phyloP scores from a whole-genome alignment of 108 stramenopile genomes.

The Cyclotella atomus region DNA sequence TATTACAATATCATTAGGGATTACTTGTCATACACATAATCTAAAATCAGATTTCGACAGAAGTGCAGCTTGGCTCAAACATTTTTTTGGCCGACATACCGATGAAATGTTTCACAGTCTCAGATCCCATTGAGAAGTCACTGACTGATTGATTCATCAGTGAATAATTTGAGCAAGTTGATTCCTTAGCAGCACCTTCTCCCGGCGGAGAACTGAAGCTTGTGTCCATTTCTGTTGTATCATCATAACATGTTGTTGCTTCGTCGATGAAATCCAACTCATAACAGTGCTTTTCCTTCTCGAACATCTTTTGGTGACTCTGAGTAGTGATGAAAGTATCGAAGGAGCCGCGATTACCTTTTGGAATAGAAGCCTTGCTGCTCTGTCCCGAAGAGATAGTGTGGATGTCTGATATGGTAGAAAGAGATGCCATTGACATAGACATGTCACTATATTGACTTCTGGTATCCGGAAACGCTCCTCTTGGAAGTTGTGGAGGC shows the following conservation, averaged over 20 bases:
- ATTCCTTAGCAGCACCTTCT: not conserved
- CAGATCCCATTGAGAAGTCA: not conserved
- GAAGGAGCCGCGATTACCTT: not conserved
- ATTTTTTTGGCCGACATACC: too few species aligned
- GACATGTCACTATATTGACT: not conserved
- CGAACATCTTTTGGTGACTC: not conserved
- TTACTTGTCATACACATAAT: too few species aligned
- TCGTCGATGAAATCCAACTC: not conserved
- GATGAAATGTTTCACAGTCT: too few species aligned
- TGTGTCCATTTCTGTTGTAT: not conserved
- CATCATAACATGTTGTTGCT: not conserved
- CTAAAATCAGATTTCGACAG: too few species aligned
- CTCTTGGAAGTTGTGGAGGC: too few species aligned
- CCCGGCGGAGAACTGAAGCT: not conserved
- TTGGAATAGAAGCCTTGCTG: not conserved
- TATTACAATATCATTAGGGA: too few species aligned
- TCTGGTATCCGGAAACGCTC: not conserved
- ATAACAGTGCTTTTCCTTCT: not conserved
- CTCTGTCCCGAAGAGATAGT: not conserved
- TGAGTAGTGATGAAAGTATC: not conserved
- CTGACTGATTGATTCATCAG: not conserved
- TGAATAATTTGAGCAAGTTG: not conserved
- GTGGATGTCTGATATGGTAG: not conserved
- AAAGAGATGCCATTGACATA: not conserved
- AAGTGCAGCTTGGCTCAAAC: too few species aligned